Percentiles rank a stretch among this genome's conserved stretches.
phyloP scores from a whole-genome alignment of 2,329 filamentous ascomycete genomes.

The Botrytis galanthina region DNA sequence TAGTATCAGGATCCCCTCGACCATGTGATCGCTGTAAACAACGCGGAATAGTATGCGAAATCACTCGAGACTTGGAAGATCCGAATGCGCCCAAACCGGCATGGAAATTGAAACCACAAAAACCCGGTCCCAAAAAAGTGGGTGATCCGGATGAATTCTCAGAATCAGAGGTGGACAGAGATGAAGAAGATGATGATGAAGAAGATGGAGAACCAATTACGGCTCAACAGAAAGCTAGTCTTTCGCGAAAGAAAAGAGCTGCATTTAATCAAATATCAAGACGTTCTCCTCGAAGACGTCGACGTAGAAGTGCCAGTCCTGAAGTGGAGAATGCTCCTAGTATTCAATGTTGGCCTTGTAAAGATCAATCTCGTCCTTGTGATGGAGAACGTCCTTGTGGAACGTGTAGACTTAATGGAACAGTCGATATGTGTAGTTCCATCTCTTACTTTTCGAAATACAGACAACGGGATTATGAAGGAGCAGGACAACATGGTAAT shows the following conservation, averaged over 20 bases:
- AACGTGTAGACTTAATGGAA: neutral
- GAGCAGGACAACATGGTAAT: neutral
- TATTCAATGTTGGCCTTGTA: neutral
- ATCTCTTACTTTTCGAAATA: neutral
- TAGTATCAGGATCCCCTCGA: neutral
- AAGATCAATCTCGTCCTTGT: neutral
- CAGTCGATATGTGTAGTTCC: neutral
- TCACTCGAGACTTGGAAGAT: neutral
- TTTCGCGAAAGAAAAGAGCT: neutral
- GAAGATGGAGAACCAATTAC: neutral
- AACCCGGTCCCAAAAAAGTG: neutral
- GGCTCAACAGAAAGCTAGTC: neutral
- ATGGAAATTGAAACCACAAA: neutral
- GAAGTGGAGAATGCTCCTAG: neutral
- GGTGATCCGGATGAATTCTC: neutral
- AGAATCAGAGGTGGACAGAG: neutral
- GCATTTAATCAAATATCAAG: neutral
- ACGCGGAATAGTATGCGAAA: constrained; percentile 5
- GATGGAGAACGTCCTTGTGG: constrained; percentile 4
- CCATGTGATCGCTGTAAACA: constrained; percentile 5
- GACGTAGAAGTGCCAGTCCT: neutral
- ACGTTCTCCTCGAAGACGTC: too few relatives aligned
- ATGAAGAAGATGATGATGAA: neutral
- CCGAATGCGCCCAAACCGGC: neutral
- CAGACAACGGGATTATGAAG: neutral